Conservation (phyloP, 2,329 filamentous ascomycete species). For the Colletotrichum sojae region DNA sequence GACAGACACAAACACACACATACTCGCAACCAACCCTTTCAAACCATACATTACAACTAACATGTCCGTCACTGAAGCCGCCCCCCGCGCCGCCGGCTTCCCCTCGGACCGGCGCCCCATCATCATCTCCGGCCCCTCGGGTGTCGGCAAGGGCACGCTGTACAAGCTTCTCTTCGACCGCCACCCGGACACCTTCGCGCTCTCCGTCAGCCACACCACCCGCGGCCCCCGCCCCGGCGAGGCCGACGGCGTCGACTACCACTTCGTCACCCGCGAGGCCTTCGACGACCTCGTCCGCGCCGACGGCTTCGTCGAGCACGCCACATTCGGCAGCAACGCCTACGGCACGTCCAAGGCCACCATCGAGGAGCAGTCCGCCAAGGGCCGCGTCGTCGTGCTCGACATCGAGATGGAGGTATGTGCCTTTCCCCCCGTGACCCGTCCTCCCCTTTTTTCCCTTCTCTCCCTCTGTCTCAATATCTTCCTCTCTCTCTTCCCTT, state of each 20-base stretch:
- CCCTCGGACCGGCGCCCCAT: slow-evolving; percentile 73
- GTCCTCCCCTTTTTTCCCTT: too few species aligned
- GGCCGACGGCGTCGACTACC: slow-evolving; percentile 83
- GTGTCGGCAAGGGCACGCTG: slow-evolving; percentile 86
- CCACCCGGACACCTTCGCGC: slow-evolving; percentile 65
- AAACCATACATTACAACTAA: neutral
- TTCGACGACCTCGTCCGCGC: slow-evolving; percentile 79
- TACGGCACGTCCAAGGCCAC: slow-evolving; percentile 89
- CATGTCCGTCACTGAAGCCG: slow-evolving; percentile 17
- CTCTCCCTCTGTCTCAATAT: neutral
- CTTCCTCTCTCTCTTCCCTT: neutral
- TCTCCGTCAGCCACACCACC: slow-evolving; percentile 83
- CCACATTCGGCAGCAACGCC: slow-evolving; percentile 86
- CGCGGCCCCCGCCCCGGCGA: slow-evolving; percentile 83
- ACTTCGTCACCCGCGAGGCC: slow-evolving; percentile 77
- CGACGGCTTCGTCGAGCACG: slow-evolving; percentile 86
- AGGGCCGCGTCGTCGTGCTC: slow-evolving; percentile 83
- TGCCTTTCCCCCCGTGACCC: neutral
- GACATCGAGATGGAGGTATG: slow-evolving; percentile 96
- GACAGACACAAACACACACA: too few species aligned
- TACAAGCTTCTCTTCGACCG: slow-evolving; percentile 77
- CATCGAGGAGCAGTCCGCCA: slow-evolving; percentile 80
- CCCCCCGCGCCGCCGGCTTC: slow-evolving; percentile 35
- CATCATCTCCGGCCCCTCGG: slow-evolving; percentile 85
- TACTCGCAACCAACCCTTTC: too few species aligned